These are phyloP conservation scores for Flaveria sonorensis DNA, from an alignment of 129 eudicot species.

Conservation along the genomic window DNA sequence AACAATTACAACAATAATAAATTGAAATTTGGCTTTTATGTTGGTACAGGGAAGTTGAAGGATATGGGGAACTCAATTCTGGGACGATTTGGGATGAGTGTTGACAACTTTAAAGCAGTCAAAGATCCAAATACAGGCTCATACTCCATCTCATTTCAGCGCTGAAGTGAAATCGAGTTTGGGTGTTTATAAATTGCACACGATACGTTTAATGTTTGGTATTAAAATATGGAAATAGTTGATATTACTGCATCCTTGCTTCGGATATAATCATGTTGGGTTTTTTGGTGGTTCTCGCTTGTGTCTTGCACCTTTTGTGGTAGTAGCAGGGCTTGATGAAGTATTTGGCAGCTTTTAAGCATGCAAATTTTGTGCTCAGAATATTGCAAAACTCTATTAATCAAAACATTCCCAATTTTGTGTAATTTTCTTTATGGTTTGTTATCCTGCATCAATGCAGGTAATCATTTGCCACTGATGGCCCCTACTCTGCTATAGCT, in stretches of 20 bases:
- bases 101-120: conserved; percentile 86
- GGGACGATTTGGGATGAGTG: conserved; percentile 91
- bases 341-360: background rate
- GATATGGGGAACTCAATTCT: conserved; percentile 76
- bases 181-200: background rate
- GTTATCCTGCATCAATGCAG: background rate
- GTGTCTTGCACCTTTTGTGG: background rate
- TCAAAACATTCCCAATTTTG: background rate
- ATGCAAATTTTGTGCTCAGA: conserved; percentile 3
- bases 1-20: too few relatives aligned
- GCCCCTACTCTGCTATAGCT: too few relatives aligned
- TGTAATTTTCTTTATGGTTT: background rate
- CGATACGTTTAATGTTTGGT: background rate
- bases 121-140: conserved; percentile 92
- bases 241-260: background rate
- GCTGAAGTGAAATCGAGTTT: conserved; percentile 28
- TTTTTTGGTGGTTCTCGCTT: background rate
- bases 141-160: conserved; percentile 74
- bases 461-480: background rate
- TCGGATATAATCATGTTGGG: background rate
- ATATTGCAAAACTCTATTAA: background rate
- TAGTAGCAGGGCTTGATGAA: background rate
- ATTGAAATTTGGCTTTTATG: background rate
- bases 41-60: conserved; percentile 65
- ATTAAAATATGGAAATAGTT: background rate